Evolutionary conservation across 2,329 filamentous ascomycete species (phyloP).

Genomic region (Tolypocladium pustulatum): DNA sequence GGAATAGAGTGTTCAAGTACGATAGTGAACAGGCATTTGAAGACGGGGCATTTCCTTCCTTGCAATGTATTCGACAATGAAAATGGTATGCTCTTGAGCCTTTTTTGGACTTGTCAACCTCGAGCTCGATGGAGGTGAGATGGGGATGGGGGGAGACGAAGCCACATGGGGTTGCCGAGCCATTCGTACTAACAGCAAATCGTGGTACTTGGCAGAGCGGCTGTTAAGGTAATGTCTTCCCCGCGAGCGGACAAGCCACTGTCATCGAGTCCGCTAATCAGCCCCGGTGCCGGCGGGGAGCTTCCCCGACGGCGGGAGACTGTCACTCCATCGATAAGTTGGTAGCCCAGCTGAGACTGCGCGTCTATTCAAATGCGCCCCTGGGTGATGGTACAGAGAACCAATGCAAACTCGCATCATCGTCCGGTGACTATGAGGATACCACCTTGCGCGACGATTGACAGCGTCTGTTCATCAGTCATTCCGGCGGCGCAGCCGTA

Average conservation of each 20-base stretch:
- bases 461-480: background rate
- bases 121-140: background rate
- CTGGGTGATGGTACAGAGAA: background rate
- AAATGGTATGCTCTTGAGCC: background rate
- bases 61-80: background rate
- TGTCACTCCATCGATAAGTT: background rate
- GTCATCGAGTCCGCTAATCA: background rate
- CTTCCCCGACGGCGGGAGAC: background rate
- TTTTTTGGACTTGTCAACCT: background rate
- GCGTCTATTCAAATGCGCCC: background rate
- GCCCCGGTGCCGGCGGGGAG: background rate
- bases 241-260: background rate
- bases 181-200: background rate
- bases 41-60: background rate
- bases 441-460: background rate
- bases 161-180: background rate
- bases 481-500: background rate
- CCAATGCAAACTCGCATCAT: too few relatives aligned
- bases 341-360: background rate
- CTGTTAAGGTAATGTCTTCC: background rate
- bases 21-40: background rate
- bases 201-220: background rate
- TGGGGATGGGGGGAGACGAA: background rate
- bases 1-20: background rate
- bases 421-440: background rate